Percentiles rank a stretch among this genome's conserved stretches.
Evolutionary conservation across 2,329 filamentous ascomycete genomes (phyloP).

Genomic region (Colletotrichum tofieldiae): DNA sequence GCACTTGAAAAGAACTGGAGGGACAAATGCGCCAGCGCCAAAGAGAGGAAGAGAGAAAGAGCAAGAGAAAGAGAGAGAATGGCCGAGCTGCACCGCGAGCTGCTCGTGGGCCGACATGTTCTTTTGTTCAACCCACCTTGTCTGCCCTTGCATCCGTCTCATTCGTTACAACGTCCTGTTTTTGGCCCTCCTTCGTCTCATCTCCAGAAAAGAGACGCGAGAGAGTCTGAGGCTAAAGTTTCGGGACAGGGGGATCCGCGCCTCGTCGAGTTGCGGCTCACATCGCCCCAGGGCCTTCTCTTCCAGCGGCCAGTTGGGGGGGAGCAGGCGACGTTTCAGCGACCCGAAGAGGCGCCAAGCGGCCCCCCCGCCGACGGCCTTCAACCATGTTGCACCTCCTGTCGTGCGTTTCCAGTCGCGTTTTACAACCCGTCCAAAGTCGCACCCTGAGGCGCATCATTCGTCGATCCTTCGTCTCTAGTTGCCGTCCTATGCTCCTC

Average conservation of each 20-base stretch:
- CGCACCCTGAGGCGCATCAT: constrained; percentile 17
- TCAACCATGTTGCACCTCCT: constrained; percentile 15
- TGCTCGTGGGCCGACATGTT: background rate
- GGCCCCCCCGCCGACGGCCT: background rate
- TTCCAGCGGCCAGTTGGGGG: too few relatives aligned
- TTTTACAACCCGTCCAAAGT: constrained; percentile 36
- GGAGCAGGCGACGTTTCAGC: constrained; percentile 26
- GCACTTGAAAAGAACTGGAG: background rate
- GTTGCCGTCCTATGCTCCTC: constrained; percentile 27
- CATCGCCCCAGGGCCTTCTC: background rate
- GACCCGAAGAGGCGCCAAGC: constrained; percentile 21
- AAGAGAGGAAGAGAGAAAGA: constrained; percentile 23
- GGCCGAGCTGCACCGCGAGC: background rate
- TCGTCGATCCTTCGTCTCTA: constrained; percentile 34
- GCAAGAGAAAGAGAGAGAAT: background rate
- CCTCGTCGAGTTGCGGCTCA: background rate
- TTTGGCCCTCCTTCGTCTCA: constrained; percentile 12
- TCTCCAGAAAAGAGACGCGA: constrained; percentile 5
- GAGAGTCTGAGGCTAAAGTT: constrained; percentile 37
- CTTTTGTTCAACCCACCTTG: constrained; percentile 21
- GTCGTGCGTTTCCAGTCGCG: constrained; percentile 32
- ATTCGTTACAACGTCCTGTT: constrained; percentile 15
- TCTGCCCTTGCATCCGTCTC: background rate
- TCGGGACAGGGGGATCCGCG: constrained; percentile 44
- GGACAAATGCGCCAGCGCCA: constrained; percentile 40